Evolutionary conservation across 306 rosid species (phyloP).

Genomic region (Rosa chinensis): DNA sequence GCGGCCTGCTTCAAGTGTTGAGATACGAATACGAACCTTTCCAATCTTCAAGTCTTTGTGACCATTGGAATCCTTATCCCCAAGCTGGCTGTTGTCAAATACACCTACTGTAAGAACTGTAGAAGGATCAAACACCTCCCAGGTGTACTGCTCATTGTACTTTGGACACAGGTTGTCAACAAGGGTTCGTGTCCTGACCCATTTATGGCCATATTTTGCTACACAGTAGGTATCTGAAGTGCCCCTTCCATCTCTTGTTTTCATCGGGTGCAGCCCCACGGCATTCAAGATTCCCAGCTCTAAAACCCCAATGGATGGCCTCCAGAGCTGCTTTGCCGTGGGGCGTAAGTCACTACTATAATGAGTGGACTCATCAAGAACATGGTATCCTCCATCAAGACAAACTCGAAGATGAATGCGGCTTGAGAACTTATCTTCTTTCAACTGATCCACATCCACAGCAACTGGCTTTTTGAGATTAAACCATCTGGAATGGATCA

Average conservation of each 20-base stretch:
- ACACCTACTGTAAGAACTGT: slow-evolving; percentile 51
- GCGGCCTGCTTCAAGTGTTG: slow-evolving; percentile 52
- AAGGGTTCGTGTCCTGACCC: slow-evolving; percentile 52
- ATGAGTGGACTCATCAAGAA: slow-evolving; percentile 60
- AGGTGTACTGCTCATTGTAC: slow-evolving; percentile 56
- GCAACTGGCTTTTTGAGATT: slow-evolving; percentile 44
- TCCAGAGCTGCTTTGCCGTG: slow-evolving; percentile 50
- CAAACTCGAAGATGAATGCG: slow-evolving; percentile 51
- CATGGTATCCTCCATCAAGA: slow-evolving; percentile 61
- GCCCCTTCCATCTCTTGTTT: slow-evolving; percentile 44
- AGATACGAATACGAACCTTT: slow-evolving; percentile 49
- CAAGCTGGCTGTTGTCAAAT: slow-evolving; percentile 52
- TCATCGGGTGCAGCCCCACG: slow-evolving; percentile 46
- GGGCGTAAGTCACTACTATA: slow-evolving; percentile 56
- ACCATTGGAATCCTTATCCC: slow-evolving; percentile 36
- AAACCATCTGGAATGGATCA: slow-evolving; percentile 47
- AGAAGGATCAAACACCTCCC: slow-evolving; percentile 62
- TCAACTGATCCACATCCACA: slow-evolving; percentile 43
- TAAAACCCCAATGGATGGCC: slow-evolving; percentile 45
- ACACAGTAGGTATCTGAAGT: slow-evolving; percentile 50
- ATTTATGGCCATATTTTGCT: slow-evolving; percentile 56
- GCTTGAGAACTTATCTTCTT: slow-evolving; percentile 48
- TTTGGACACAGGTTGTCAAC: slow-evolving; percentile 40
- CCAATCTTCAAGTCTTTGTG: slow-evolving; percentile 46
- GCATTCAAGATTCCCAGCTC: slow-evolving; percentile 56